These are phyloP conservation scores for Acacia melanoxylon DNA, from an alignment of 306 rosid species.

Conservation along the genomic window DNA sequence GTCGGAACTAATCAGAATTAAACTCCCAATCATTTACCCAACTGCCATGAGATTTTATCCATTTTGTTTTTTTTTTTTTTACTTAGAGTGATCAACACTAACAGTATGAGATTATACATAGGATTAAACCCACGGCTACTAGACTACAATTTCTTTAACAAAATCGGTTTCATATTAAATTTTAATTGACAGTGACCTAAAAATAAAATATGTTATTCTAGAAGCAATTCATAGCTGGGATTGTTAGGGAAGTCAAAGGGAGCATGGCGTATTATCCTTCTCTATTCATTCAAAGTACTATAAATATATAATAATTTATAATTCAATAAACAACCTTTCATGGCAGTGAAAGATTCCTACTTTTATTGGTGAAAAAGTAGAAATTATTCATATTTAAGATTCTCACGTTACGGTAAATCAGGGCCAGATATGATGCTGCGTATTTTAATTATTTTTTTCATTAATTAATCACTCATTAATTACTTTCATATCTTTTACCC, in stretches of 20 bases:
- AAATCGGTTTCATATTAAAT: too few relatives aligned
- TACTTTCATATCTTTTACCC: too few relatives aligned
- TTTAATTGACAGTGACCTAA: too few relatives aligned
- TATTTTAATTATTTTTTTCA: background rate
- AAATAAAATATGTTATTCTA: background rate
- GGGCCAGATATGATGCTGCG: background rate
- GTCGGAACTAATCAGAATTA: accelerated
- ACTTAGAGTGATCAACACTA: too few relatives aligned
- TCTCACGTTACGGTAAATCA: background rate
- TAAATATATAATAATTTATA: background rate
- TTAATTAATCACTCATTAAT: constrained; percentile 29
- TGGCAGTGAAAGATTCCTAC: background rate
- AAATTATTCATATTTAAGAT: constrained; percentile 11
- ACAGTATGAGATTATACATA: too few relatives aligned
- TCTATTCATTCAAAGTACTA: background rate
- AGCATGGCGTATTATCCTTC: constrained; percentile 1
- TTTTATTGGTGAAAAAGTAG: background rate
- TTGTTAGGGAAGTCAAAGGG: constrained; percentile 2
- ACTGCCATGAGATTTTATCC: too few relatives aligned
- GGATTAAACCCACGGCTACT: too few relatives aligned
- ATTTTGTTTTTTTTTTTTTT: too few relatives aligned
- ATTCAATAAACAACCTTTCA: background rate
- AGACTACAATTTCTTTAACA: too few relatives aligned
- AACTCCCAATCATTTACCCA: too few relatives aligned
- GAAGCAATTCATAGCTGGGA: too few relatives aligned